Evolutionary conservation across 2,329 filamentous ascomycete genomes (phyloP), one percentile per base, ranked within the genome.

Genomic region (Fusarium illudens): DNA sequence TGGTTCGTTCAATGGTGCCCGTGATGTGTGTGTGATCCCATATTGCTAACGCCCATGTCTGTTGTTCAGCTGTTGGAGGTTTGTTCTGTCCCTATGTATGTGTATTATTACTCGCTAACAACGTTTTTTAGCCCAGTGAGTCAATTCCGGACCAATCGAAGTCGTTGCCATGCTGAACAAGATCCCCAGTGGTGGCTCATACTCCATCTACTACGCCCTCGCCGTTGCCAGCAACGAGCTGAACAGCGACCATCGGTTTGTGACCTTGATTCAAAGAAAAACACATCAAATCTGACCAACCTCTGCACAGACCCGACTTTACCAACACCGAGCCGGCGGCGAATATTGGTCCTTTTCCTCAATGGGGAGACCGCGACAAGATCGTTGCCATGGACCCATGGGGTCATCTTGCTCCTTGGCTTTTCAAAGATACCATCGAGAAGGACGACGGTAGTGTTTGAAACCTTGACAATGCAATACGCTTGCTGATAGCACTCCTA

Each of bases 371-470:
- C 76, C 88, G 87, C 74, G 93, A 93, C 79, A 98, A 97, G 84
- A 98, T 99, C 67, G 95, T 98, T 13, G 93, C 95, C 17, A 97
- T 99, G 93, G 96, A 98, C 76, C 95, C 95, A 0, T 92, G 91
- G 78, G 95, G 96, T 7, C 96, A 98, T 81, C 83, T 97, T 63
- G 87, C 91, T 9, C 92, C 93, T 9, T 94, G 91, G 90, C 81
- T 96, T 3, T 97, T 91, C 82, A 92, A 91, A 68, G 89, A 95
- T 65, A 85, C 88, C 46, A 94, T 96, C 73, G 85, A 92, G 50
- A 89, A 90, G 52, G 89, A 97, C 44, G 88, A 93, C 71, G 81
- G 87, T 87, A 78, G 20, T 22, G 2, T 11, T 5, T 58, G 3
- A 29, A 22, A 13, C 25, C 7, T 5, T 6, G 30, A 8, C 3